phyloP scores from a whole-genome alignment of 148 eudicot species.

The Arctostaphylos glauca region DNA sequence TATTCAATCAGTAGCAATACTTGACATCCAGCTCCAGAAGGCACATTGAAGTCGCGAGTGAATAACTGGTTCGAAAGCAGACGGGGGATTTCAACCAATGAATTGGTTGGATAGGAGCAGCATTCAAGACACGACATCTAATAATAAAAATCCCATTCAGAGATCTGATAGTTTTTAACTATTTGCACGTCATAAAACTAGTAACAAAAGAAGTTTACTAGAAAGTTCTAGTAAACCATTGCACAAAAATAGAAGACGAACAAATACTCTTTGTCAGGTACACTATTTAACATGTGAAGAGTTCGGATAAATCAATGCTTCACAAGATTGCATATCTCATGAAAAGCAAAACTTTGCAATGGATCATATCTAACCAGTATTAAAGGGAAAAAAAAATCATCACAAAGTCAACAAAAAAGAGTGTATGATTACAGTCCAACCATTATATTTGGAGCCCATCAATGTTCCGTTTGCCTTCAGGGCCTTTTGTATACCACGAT shows the following conservation, averaged over 20 bases:
- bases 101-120: background rate
- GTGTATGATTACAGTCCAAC: background rate
- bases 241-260: background rate
- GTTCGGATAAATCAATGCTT: background rate
- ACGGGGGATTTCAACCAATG: background rate
- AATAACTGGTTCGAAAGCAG: too few species aligned
- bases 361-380: background rate
- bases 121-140: background rate
- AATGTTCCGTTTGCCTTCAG: constrained; percentile 84
- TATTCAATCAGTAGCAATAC: background rate
- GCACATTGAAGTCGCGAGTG: background rate
- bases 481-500: constrained; percentile 95
- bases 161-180: background rate
- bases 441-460: constrained; percentile 65
- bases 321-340: background rate
- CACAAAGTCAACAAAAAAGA: background rate
- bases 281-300: background rate
- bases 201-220: background rate
- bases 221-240: background rate
- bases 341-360: background rate
- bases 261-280: background rate
- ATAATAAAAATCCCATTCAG: background rate
- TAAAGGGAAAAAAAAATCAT: background rate
- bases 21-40: background rate
- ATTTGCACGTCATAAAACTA: background rate